Evolutionary conservation across 768 basidiomycete species (phyloP).

Genomic region (Lyophyllum semitale): DNA sequence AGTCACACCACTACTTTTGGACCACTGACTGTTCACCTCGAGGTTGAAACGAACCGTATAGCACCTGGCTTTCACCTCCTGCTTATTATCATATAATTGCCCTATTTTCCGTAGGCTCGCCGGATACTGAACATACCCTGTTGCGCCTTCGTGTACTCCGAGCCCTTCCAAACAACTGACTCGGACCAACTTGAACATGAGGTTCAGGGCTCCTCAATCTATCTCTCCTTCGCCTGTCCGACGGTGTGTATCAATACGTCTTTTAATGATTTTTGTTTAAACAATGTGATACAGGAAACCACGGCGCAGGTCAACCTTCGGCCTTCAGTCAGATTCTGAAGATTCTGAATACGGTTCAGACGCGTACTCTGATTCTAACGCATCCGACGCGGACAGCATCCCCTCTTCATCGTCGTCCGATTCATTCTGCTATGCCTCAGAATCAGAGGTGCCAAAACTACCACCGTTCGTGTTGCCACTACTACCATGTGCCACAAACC

Average conservation of each 20-base stretch:
- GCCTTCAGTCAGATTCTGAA: slow-evolving; percentile 53
- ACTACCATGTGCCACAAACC: neutral
- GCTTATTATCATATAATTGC: neutral
- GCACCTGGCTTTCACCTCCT: neutral
- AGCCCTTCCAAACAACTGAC: neutral
- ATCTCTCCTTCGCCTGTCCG: slow-evolving; percentile 15
- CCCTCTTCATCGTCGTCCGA: slow-evolving; percentile 29
- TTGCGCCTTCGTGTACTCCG: neutral
- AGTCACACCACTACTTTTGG: neutral
- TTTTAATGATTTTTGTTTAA: neutral
- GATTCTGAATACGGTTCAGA: slow-evolving; percentile 30
- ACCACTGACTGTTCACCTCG: neutral
- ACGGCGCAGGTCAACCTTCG: slow-evolving; percentile 54
- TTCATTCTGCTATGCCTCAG: slow-evolving; percentile 45
- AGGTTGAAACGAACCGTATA: neutral
- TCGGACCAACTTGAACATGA: slow-evolving; percentile 35
- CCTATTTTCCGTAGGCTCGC: neutral
- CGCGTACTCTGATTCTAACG: slow-evolving; percentile 37
- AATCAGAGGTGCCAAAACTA: slow-evolving; percentile 36
- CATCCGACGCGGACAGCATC: slow-evolving; percentile 22
- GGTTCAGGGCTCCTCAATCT: slow-evolving; percentile 46
- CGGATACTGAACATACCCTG: neutral
- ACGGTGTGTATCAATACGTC: slow-evolving; percentile 1
- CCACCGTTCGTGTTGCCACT: slow-evolving; percentile 30
- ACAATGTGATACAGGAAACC: slow-evolving; percentile 14